phyloP scores from a whole-genome alignment of 345 rosid genomes.

The Syzygium jambos region DNA sequence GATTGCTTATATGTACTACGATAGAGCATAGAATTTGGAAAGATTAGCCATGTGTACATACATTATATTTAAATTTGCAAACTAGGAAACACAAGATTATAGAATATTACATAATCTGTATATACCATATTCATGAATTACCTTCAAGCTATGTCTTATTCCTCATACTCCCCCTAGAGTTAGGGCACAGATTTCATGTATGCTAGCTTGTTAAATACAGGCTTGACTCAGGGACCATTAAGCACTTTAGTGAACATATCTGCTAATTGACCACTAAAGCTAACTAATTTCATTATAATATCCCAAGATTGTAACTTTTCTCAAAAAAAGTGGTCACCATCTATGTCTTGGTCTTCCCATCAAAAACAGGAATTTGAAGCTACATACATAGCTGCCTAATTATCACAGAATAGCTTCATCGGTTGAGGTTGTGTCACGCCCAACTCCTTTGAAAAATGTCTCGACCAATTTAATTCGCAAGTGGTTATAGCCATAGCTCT shows the following conservation, averaged over 20 bases:
- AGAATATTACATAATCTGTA: neutral
- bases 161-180: neutral
- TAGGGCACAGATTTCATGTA: neutral
- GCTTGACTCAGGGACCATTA: neutral
- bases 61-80: neutral
- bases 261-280: neutral
- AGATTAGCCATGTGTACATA: neutral
- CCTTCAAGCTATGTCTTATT: neutral
- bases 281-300: neutral
- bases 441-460: neutral
- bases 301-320: neutral
- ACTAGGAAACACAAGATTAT: neutral
- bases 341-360: neutral
- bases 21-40: neutral
- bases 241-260: neutral
- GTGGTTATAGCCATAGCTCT: neutral
- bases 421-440: neutral
- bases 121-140: neutral
- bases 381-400: neutral
- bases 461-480: neutral
- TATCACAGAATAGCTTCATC: neutral
- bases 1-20: neutral
- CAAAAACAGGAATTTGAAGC: neutral
- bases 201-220: neutral
- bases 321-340: neutral